phyloP scores from a whole-genome alignment of 208 protist species.

The Trypanosoma mega region DNA sequence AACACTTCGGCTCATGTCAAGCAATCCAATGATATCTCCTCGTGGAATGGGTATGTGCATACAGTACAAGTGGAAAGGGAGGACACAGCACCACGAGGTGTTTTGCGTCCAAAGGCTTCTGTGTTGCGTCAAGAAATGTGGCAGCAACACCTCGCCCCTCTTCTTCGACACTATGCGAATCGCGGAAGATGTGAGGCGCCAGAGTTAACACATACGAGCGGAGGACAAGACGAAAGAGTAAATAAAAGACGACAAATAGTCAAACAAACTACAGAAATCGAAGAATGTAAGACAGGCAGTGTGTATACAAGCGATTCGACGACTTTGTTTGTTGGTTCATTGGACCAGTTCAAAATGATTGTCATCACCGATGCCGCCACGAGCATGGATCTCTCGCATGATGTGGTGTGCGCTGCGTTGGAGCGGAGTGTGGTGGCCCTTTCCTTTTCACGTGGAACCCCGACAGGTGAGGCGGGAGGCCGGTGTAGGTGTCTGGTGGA shows the following conservation, averaged over 20 bases:
- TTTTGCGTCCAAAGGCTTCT: conserved; percentile 33
- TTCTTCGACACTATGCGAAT: conserved; percentile 52
- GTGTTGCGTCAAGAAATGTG: conserved; percentile 51
- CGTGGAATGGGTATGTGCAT: conserved; percentile 22
- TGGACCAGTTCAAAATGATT: conserved; percentile 24
- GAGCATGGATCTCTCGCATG: conserved; percentile 17
- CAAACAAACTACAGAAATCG: not conserved
- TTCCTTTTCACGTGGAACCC: conserved; percentile 28
- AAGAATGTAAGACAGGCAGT: not conserved
- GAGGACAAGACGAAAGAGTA: conserved; percentile 10
- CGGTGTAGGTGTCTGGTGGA: conserved; percentile 35
- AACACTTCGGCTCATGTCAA: too few species aligned
- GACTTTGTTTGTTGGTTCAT: conserved; percentile 29
- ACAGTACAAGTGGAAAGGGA: conserved; percentile 33
- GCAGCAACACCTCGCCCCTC: conserved; percentile 54
- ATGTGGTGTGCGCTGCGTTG: conserved; percentile 53
- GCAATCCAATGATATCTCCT: not conserved
- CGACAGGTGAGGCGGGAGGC: not conserved
- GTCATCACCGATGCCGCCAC: conserved; percentile 31
- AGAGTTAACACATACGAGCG: too few species aligned
- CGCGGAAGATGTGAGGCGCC: not conserved
- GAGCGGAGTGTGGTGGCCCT: conserved; percentile 77
- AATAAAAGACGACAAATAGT: not conserved
- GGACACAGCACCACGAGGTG: conserved; percentile 5
- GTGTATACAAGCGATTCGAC: too few species aligned